A percentile compares a stretch with the other conserved stretches of the same genome.
phyloP scores from a whole-genome alignment of 129 eudicot species.

The Sambucus nigra region DNA sequence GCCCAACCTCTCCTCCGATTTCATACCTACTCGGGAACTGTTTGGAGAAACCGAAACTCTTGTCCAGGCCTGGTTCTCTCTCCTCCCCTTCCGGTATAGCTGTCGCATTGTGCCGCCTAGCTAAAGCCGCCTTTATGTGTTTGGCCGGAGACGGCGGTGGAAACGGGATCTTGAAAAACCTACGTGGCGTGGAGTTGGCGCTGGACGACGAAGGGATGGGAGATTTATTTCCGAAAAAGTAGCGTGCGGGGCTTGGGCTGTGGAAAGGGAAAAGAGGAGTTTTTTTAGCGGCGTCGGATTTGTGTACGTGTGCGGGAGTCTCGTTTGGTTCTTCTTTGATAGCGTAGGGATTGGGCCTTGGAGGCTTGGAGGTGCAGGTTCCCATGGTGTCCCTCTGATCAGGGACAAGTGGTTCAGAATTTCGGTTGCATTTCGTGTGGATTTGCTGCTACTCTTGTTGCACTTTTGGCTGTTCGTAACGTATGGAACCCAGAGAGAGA shows the following conservation, averaged over 20 bases:
- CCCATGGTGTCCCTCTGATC: slow-evolving; percentile 34
- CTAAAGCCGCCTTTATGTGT: slow-evolving; percentile 62
- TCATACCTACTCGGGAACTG: slow-evolving; percentile 57
- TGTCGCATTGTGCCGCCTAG: slow-evolving; percentile 54
- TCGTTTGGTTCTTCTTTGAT: slow-evolving; percentile 3
- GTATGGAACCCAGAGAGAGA: too few species aligned
- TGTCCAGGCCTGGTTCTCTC: slow-evolving; percentile 47
- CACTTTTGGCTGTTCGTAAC: too few species aligned
- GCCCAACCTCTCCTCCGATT: slow-evolving; percentile 79
- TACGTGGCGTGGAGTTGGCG: slow-evolving; percentile 49
- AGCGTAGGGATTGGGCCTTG: slow-evolving; percentile 48
- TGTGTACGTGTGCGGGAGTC: too few species aligned
- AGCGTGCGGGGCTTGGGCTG: slow-evolving; percentile 84
- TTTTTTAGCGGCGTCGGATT: slow-evolving; percentile 27
- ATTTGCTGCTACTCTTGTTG: too few species aligned
- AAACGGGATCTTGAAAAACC: slow-evolving; percentile 59
- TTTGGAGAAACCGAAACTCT: slow-evolving; percentile 79
- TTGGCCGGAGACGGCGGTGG: slow-evolving; percentile 98
- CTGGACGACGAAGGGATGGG: slow-evolving; percentile 55
- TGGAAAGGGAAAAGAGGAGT: slow-evolving; percentile 76
- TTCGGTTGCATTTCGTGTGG: too few species aligned
- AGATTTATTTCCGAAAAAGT: slow-evolving; percentile 59
- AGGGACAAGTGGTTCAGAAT: too few species aligned
- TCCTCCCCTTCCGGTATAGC: slow-evolving; percentile 52
- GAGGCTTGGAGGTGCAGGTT: slow-evolving; percentile 53